Percentiles rank a stretch among this genome's conserved stretches.
Conservation (phyloP, 352 stramenopile genomes). For the Albugo laibachii region DNA sequence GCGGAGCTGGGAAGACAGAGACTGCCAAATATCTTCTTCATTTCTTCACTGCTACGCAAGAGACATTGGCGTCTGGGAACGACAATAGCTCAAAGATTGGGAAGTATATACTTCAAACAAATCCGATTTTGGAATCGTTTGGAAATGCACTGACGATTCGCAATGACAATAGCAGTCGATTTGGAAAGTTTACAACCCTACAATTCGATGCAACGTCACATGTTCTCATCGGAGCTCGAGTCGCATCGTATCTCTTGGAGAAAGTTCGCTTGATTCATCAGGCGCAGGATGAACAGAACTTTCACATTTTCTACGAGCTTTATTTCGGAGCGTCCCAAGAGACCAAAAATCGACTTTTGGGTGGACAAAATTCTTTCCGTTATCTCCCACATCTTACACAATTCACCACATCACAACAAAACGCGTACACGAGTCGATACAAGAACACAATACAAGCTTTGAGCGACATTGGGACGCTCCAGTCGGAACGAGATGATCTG, state of each 20-base stretch:
- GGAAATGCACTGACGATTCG: slow-evolving; percentile 72
- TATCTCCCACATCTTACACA: slow-evolving; percentile 44
- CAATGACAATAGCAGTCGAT: slow-evolving; percentile 81
- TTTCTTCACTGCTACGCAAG: slow-evolving; percentile 64
- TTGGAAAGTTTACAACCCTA: slow-evolving; percentile 84
- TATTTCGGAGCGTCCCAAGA: slow-evolving; percentile 9
- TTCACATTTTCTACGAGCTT: slow-evolving; percentile 81
- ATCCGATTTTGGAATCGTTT: slow-evolving; percentile 82
- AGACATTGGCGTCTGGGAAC: slow-evolving; percentile 6
- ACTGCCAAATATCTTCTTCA: slow-evolving; percentile 84
- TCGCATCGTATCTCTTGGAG: slow-evolving; percentile 87
- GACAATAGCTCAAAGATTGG: slow-evolving; percentile 24
- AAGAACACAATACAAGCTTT: slow-evolving; percentile 36
- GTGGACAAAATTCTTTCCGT: slow-evolving; percentile 19
- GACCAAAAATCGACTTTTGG: slow-evolving; percentile 5
- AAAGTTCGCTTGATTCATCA: slow-evolving; percentile 84
- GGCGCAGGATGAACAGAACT: slow-evolving; percentile 53
- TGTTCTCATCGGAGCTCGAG: slow-evolving; percentile 47
- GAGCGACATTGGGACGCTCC: slow-evolving; percentile 50
- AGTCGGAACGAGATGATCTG: slow-evolving; percentile 33
- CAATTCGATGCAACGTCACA: slow-evolving; percentile 25
- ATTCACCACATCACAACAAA: slow-evolving; percentile 11
- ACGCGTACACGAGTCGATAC: too few relatives aligned
- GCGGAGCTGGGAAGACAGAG: slow-evolving; percentile 73
- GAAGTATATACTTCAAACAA: slow-evolving; percentile 77